A percentile compares a stretch with the other conserved stretches of the same genome.
Conservation (phyloP, 169 alveolate genomes). For the Cryptosporidium tyzzeri region DNA sequence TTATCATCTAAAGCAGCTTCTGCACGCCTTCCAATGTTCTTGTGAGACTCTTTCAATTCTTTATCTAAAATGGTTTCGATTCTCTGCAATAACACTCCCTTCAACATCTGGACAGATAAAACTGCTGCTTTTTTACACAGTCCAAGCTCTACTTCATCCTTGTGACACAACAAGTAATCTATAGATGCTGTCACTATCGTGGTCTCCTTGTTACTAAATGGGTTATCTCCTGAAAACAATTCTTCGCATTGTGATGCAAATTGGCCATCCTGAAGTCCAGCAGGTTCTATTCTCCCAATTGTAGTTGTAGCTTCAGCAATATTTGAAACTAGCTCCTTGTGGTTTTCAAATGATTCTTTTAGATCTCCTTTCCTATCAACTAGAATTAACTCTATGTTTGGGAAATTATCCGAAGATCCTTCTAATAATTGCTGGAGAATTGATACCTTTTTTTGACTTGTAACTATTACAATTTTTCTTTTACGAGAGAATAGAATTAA, state of each 20-base stretch:
- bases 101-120: conserved; percentile 79
- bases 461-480: conserved; percentile 84
- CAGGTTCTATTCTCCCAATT: conserved; percentile 45
- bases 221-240: not conserved
- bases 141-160: conserved; percentile 47
- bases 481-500: conserved; percentile 84
- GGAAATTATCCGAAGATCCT: not conserved
- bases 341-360: conserved; percentile 39
- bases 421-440: conserved; percentile 44
- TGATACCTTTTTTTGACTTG: conserved; percentile 87
- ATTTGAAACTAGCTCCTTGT: not conserved
- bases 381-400: conserved; percentile 13
- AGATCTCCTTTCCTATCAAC: conserved; percentile 50
- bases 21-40: conserved; percentile 77
- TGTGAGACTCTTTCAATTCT: conserved; percentile 78
- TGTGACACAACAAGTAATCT: conserved; percentile 54
- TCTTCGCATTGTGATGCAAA: conserved; percentile 75
- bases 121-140: conserved; percentile 75
- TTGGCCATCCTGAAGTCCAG: conserved; percentile 48
- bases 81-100: conserved; percentile 71
- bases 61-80: conserved; percentile 78
- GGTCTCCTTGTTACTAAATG: not conserved
- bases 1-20: conserved; percentile 77
- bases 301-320: not conserved
- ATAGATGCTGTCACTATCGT: conserved; percentile 15